phyloP scores from a whole-genome alignment of 83 land plant genomes.

The Picea mariana region DNA sequence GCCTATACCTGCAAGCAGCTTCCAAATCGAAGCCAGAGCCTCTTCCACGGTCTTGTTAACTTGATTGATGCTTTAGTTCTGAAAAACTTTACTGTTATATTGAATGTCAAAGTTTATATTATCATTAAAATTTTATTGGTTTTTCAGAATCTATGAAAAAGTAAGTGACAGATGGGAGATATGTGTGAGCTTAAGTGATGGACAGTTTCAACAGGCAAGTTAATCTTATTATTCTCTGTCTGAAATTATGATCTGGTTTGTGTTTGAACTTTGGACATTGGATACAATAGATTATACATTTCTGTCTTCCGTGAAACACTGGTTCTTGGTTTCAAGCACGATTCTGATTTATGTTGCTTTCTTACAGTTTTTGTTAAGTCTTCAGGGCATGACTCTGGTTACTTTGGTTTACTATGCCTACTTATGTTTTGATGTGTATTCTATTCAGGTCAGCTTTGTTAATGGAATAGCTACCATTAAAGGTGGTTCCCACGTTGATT shows the following conservation, averaged over 20 bases:
- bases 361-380: not conserved
- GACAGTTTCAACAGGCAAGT: slow-evolving; percentile 96
- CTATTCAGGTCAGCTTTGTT: slow-evolving; percentile 93
- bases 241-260: no score
- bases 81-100: no score
- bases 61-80: no score
- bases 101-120: no score
- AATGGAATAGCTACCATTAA: slow-evolving; percentile 90
- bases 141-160: slow-evolving; percentile 57
- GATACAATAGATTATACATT: no score
- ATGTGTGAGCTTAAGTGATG: slow-evolving; percentile 85
- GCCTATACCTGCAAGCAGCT: slow-evolving; percentile 34
- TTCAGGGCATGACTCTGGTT: no score
- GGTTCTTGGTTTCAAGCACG: not conserved
- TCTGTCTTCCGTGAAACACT: not conserved
- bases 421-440: not conserved
- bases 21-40: not conserved
- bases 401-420: no score
- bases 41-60: no score
- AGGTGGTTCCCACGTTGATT: slow-evolving; percentile 94
- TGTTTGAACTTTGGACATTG: no score
- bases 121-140: not conserved
- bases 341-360: not conserved
- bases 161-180: slow-evolving; percentile 97
- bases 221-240: no score